Evolutionary conservation across 805 yeast species (phyloP).

Genomic region (Wickerhamiella vanderwaltii): DNA sequence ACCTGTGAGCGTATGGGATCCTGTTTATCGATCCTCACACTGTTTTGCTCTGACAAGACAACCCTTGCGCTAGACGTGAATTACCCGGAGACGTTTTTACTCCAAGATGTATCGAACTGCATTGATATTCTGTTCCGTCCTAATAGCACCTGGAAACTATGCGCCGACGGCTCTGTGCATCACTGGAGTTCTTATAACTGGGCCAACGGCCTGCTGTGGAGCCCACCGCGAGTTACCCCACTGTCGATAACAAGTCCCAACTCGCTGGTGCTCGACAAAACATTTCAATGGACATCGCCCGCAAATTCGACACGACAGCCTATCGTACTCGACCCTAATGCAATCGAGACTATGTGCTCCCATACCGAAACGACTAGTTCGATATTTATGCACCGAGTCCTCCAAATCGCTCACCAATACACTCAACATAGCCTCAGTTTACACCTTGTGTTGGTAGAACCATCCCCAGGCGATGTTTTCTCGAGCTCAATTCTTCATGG

Average conservation of each 20-base stretch:
- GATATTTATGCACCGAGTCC: constrained; percentile 9
- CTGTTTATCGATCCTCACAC: constrained; percentile 4
- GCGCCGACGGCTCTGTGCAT: constrained; percentile 4
- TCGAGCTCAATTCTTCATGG: constrained; percentile 5
- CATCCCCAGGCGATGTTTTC: constrained; percentile 6
- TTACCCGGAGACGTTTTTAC: constrained; percentile 2
- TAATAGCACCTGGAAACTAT: constrained; percentile 9
- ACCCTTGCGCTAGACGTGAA: constrained; percentile 6
- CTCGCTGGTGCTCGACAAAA: constrained; percentile 8
- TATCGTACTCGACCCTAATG: constrained; percentile 9
- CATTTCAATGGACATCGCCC: constrained; percentile 5
- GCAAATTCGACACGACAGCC: constrained; percentile 5
- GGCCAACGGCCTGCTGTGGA: constrained; percentile 10
- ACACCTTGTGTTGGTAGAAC: constrained; percentile 8
- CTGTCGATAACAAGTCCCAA: constrained; percentile 1
- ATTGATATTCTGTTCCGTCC: constrained; percentile 7
- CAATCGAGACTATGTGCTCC: constrained; percentile 6
- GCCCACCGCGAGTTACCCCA: constrained; percentile 4
- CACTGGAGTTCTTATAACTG: constrained; percentile 10
- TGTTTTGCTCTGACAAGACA: constrained; percentile 4
- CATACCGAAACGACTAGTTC: not conserved
- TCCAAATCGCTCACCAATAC: constrained; percentile 10
- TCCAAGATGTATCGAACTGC: constrained; percentile 4
- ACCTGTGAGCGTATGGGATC: constrained; percentile 1
- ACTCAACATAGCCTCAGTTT: constrained; percentile 6